Evolutionary conservation across 2,329 filamentous ascomycete genomes (phyloP).

Genomic region (Cladophialophora carrionii): DNA sequence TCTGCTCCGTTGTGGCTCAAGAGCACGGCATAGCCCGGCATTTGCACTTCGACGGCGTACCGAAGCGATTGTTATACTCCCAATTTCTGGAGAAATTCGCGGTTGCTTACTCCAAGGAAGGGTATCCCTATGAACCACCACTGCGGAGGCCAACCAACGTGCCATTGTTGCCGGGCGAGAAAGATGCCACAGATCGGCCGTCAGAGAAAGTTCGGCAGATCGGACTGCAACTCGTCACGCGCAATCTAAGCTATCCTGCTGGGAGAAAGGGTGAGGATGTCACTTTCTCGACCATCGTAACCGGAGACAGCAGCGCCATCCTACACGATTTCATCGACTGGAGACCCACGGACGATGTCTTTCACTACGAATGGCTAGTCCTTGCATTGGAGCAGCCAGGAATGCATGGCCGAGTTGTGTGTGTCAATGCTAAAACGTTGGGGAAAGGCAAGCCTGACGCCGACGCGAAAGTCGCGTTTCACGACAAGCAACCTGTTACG

Average conservation of each 20-base stretch:
- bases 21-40: constrained; percentile 48
- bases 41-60: constrained; percentile 48
- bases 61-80: constrained; percentile 52
- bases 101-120: constrained; percentile 48
- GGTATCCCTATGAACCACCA: constrained; percentile 21
- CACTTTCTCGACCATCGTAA: constrained; percentile 22
- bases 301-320: constrained; percentile 30
- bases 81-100: constrained; percentile 53
- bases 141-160: neutral
- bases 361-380: constrained; percentile 36
- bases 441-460: constrained; percentile 21
- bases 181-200: neutral
- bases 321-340: constrained; percentile 35
- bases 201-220: constrained; percentile 20
- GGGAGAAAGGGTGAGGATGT: neutral
- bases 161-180: neutral
- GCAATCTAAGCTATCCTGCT: constrained; percentile 12
- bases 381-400: constrained; percentile 32
- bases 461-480: constrained; percentile 24
- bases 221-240: constrained; percentile 24
- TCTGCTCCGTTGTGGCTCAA: constrained; percentile 49
- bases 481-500: constrained; percentile 24
- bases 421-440: constrained; percentile 33
- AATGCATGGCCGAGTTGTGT: constrained; percentile 28
- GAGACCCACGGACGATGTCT: constrained; percentile 30